A percentile compares a stretch with the other conserved stretches of the same genome.
Conservation (phyloP, 306 rosid genomes). For the Vigna reflexopilosa region DNA sequence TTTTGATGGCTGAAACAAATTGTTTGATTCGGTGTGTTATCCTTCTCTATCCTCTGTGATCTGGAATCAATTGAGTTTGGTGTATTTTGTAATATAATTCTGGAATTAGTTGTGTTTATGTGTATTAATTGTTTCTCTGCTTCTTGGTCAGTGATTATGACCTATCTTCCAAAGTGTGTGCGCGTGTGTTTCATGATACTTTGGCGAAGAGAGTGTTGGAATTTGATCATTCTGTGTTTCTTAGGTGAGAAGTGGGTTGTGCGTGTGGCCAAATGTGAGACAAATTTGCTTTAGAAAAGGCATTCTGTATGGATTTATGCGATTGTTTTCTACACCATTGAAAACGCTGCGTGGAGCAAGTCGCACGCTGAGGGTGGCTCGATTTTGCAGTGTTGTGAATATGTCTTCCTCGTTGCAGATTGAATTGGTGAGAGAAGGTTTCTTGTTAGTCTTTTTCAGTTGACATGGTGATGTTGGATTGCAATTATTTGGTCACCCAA, state of each 20-base stretch:
- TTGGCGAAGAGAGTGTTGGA: constrained; percentile 3
- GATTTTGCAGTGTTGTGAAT: constrained; percentile 86
- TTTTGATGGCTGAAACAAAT: background rate
- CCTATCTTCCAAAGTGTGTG: background rate
- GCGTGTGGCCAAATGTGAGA: constrained; percentile 79
- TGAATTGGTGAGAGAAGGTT: constrained; percentile 83
- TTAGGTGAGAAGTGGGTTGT: constrained; percentile 72
- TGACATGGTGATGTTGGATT: constrained; percentile 11
- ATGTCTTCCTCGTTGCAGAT: constrained; percentile 86
- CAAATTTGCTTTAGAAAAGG: constrained; percentile 78
- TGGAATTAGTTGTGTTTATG: constrained; percentile 8
- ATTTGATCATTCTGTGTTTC: constrained; percentile 37
- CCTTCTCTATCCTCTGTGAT: background rate
- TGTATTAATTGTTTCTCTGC: background rate
- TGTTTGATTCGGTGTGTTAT: constrained; percentile 5
- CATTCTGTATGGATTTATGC: constrained; percentile 79
- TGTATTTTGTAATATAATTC: constrained; percentile 2
- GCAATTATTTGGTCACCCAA: constrained; percentile 7
- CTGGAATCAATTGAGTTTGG: constrained; percentile 1
- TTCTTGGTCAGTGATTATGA: constrained; percentile 9
- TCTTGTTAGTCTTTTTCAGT: constrained; percentile 13
- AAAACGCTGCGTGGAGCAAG: constrained; percentile 93
- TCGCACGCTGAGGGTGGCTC: constrained; percentile 77
- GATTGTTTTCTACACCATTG: constrained; percentile 71
- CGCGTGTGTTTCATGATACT: constrained; percentile 3